Evolutionary conservation across 306 rosid species (phyloP).

Genomic region (Dalbergia cultrata): DNA sequence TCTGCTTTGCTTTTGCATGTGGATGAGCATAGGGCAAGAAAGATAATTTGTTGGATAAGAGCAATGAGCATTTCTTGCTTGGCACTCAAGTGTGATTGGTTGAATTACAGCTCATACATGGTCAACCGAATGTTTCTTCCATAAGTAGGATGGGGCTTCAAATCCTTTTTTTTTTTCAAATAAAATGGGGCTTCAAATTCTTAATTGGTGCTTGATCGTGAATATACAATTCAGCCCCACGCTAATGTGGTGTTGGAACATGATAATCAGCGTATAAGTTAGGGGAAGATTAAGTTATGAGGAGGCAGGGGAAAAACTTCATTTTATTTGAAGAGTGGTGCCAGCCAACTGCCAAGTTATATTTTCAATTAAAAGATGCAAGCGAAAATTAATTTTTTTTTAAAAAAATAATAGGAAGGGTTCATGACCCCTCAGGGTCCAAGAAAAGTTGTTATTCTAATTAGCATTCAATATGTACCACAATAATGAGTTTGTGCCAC

Average conservation of each 20-base stretch:
- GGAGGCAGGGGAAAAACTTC: no score
- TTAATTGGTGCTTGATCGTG: not conserved
- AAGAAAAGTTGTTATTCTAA: not conserved
- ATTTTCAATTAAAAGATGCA: not conserved
- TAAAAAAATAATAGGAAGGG: not conserved
- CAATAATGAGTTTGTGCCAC: not conserved
- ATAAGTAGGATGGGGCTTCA: not conserved
- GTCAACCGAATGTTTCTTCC: not conserved
- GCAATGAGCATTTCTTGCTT: constrained; percentile 36
- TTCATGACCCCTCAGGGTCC: not conserved
- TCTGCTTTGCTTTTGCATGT: not conserved
- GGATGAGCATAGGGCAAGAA: not conserved
- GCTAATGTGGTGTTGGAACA: not conserved
- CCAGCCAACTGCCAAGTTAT: not conserved
- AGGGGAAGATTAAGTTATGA: not conserved
- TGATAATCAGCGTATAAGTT: not conserved
- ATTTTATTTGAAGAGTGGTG: not conserved
- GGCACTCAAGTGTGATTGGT: constrained; percentile 30
- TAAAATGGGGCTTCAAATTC: not conserved
- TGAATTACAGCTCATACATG: constrained; percentile 34
- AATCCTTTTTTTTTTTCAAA: no score
- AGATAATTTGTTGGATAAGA: not conserved
- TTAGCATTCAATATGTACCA: not conserved
- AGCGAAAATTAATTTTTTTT: not conserved
- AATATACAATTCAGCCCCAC: not conserved